Evolutionary conservation across 1,284 basidiomycete genomes (phyloP).

Genomic region (Ustilago sp.): DNA sequence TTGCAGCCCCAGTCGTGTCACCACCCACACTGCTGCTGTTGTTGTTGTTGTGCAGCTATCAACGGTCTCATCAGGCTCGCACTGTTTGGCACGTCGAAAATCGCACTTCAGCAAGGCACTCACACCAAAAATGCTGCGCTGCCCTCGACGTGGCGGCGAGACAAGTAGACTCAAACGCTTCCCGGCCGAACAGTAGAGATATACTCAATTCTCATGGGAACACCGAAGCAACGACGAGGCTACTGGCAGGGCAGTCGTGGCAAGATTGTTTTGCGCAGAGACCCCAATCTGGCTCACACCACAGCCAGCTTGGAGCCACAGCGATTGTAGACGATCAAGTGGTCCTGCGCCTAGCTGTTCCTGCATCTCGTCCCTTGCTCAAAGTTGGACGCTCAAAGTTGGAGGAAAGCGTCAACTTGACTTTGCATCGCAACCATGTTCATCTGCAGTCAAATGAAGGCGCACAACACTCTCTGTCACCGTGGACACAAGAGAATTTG

Average conservation of each 20-base stretch:
- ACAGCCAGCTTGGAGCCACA: too few relatives aligned
- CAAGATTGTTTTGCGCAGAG: background rate
- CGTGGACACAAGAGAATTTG: background rate
- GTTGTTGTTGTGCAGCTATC: background rate
- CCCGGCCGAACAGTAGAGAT: background rate
- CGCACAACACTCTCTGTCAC: background rate
- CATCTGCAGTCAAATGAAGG: constrained; percentile 6
- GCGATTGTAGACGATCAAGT: too few relatives aligned
- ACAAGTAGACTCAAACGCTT: background rate
- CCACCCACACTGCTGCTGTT: too few relatives aligned
- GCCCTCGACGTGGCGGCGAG: background rate
- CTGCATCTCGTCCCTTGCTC: constrained; percentile 6
- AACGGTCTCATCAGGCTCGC: background rate
- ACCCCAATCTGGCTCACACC: background rate
- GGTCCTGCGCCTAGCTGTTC: background rate
- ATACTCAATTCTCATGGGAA: background rate
- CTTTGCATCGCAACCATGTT: background rate
- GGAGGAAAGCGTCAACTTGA: background rate
- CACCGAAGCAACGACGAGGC: background rate
- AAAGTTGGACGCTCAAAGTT: background rate
- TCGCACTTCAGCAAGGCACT: background rate
- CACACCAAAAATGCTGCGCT: background rate
- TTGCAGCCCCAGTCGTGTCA: background rate
- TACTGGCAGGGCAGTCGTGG: background rate
- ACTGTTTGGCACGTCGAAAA: background rate